These are phyloP conservation scores for Rhipidocladum racemiflorum DNA, from an alignment of 176 grass and related monocot genomes.

Conservation along the genomic window DNA sequence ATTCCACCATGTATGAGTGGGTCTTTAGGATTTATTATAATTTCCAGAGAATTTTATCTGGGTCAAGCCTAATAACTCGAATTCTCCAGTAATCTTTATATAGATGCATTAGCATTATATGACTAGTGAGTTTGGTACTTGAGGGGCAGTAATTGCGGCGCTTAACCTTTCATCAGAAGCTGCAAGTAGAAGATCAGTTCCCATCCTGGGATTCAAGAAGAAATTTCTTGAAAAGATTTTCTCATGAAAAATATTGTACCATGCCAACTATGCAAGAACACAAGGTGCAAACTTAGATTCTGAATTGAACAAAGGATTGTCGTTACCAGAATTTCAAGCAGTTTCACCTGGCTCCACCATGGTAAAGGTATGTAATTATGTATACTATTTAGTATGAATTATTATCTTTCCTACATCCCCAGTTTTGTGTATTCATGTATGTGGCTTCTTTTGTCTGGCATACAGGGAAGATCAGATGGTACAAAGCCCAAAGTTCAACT, in stretches of 20 bases:
- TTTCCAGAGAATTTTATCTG: no score
- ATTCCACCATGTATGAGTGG: no score
- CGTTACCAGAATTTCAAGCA: no score
- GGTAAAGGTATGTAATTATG: no score
- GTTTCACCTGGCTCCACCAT: no score
- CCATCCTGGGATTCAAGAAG: conserved; percentile 86
- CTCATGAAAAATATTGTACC: conserved; percentile 57
- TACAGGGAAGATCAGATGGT: not conserved
- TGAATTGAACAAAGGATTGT: no score
- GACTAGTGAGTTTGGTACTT: conserved; percentile 2
- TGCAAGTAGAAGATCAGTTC: conserved; percentile 74
- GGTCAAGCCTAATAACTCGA: no score
- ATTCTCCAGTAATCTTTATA: conserved; percentile 15
- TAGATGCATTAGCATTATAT: not conserved
- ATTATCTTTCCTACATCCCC: not conserved
- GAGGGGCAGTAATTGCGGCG: not conserved
- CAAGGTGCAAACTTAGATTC: conserved; percentile 52
- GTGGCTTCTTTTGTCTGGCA: not conserved
- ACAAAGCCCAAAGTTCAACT: not conserved
- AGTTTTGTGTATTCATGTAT: not conserved
- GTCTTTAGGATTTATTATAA: no score
- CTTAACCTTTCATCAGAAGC: conserved; percentile 76
- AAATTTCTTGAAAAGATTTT: conserved; percentile 69
- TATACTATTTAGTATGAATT: not conserved
- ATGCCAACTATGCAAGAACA: conserved; percentile 21